Evolutionary conservation across 2,329 filamentous ascomycete genomes (phyloP), one percentile per base, ranked within the genome.

Genomic region (Penicillium occitanis): DNA sequence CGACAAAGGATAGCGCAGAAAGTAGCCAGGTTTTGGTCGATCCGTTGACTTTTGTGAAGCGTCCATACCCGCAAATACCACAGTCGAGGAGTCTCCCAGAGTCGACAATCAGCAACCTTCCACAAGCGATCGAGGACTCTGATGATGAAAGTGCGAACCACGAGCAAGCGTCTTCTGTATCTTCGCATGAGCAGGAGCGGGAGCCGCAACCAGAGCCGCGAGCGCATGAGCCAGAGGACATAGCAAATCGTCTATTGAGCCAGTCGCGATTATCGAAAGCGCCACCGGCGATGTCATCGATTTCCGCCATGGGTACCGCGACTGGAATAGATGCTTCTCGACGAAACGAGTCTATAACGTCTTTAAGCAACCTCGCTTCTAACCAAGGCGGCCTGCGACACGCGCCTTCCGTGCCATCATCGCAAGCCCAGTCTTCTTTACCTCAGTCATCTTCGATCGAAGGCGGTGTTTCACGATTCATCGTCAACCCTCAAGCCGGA

Each of bases 391-490:
- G 70, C 14, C 67, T 73, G 40, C 74, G 74, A 19, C 75, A 76
- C 17, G 74, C 72, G 8, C 70, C 75, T 17, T 72, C 76, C 19
- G 72, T 73, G 4, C 72, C 22, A 69, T 74, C 50, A 69, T 71
- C 10, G 72, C 69, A 66, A 73, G 71, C 19, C 71, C 75, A n/a
- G 69, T 71, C 5, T 74, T 67, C 40, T n/a, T 71, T 76, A 17
- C 70, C 75, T 8, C 73, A 78, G n/a, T 81, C 81, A n/a, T 81
- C 80, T 2, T 82, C 81, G n/a, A 79, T 79, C 40, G 81, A 82
- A 71, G 79, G 78, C 5, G 80, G 80, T 4, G 79, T 83, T 13
- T 82, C 81, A 2, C 75, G 77, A 57, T 83, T 83, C 66, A 78
- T 83, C 40, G 71, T 75, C 42, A 75, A 76, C 65, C 74, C 74